Conservation (phyloP, 495 filamentous ascomycete species). For the Darksidea phi region DNA sequence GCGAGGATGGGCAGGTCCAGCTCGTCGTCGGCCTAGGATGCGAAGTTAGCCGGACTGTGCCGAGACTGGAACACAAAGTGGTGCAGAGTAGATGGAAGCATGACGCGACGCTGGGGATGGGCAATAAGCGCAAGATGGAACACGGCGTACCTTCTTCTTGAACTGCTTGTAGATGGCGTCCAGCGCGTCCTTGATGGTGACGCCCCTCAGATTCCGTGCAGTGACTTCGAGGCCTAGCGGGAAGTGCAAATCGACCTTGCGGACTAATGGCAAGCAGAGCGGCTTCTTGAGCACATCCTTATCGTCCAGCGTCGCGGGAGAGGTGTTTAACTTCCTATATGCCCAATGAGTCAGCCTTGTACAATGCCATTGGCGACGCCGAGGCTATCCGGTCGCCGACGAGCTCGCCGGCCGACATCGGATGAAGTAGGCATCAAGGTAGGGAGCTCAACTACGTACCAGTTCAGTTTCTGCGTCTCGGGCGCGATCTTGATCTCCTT, state of each 20-base stretch:
- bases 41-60: not conserved
- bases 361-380: not conserved
- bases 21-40: slow-evolving; percentile 79
- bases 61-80: slow-evolving; percentile 6
- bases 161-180: slow-evolving; percentile 91
- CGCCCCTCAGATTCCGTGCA: slow-evolving; percentile 84
- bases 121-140: slow-evolving; percentile 1
- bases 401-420: not conserved
- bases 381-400: slow-evolving; percentile 1
- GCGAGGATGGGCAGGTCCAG: slow-evolving; percentile 76
- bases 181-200: slow-evolving; percentile 91
- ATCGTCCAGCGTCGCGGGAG: slow-evolving; percentile 71
- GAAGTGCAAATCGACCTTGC: slow-evolving; percentile 91
- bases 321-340: slow-evolving; percentile 84
- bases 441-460: slow-evolving; percentile 56
- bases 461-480: slow-evolving; percentile 86
- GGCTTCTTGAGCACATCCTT: slow-evolving; percentile 76
- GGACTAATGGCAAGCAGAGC: slow-evolving; percentile 76
- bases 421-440: not conserved
- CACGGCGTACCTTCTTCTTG: slow-evolving; percentile 78
- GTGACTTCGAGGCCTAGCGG: slow-evolving; percentile 82
- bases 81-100: not conserved
- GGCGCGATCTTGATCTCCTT: slow-evolving; percentile 75
- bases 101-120: not conserved
- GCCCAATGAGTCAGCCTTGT: slow-evolving; percentile 27